Evolutionary conservation across 2,329 filamentous ascomycete genomes (phyloP), one percentile per base, ranked within the genome.

Genomic region (Macroventuria anomochaeta): DNA sequence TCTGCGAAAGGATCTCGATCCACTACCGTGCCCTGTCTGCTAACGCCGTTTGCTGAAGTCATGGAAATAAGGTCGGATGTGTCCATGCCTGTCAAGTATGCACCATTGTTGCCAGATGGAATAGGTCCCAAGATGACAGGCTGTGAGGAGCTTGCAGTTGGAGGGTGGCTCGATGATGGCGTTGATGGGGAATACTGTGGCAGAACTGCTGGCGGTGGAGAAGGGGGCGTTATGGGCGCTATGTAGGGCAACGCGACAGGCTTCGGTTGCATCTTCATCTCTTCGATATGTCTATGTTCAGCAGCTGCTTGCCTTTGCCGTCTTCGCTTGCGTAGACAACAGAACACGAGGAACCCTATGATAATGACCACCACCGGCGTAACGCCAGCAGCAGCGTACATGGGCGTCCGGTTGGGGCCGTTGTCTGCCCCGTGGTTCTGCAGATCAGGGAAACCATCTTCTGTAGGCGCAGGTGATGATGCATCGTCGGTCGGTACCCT

Each of bases 71-170:
- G 57, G 28, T 75, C 72, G 3, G 72, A 74, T 2, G 72, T 75
- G 47, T 75, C 73, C 33, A 75, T 73, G 11, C 73, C 73, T 18
- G 73, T 75, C 18, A 70, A 62, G 57, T 74, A 75, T 17, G 68
- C 67, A 23, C 70, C 64, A 29, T 69, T 69, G 7, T 62, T 63
- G n/a, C 64, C 65, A 2, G 65, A 60, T 7, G 55, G 53, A 28
- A 74, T 73, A 0, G 72, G 72, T 3, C 72, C 72, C 7, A 74
- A 58, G 7, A 75, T 74, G 18, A 75, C 63, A 18, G 72, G 72
- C 12, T 61, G 67, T 18, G 63, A 53, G 13, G 63, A 62, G 18
- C 60, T 57, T 17, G 53, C 46, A 21, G 46, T 55, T 10, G 62
- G 59, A 10, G 64, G 54, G 15, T 64, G 56, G 17, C 46, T 55